phyloP scores from a whole-genome alignment of 2,329 filamentous ascomycete genomes.

The Trichoderma koningiopsis region DNA sequence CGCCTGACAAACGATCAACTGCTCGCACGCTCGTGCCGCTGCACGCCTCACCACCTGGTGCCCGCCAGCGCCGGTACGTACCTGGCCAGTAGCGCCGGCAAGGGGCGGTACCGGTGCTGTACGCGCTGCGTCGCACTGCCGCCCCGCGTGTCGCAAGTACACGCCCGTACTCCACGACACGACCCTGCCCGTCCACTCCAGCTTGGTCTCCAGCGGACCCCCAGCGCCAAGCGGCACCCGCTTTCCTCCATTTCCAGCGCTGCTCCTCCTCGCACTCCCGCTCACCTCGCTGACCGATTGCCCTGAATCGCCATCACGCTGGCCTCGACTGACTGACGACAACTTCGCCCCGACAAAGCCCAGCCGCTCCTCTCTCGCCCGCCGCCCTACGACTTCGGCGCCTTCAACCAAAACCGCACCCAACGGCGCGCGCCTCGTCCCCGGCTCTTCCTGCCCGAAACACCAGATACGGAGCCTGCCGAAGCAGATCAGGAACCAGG shows the following conservation, averaged over 20 bases:
- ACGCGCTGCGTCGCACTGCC: background rate
- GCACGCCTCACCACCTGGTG: background rate
- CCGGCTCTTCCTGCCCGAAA: conserved; percentile 12
- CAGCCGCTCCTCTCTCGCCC: conserved; percentile 1
- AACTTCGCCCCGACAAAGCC: background rate
- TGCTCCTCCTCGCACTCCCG: conserved; percentile 24
- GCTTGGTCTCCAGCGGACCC: background rate
- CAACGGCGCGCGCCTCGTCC: background rate
- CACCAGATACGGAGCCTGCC: conserved; percentile 12
- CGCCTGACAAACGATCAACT: background rate
- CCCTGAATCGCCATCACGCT: conserved; percentile 10
- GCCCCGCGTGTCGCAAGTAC: background rate
- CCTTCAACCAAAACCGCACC: background rate
- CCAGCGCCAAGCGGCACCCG: conserved; percentile 16
- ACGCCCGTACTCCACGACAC: background rate
- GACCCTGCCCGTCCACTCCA: background rate
- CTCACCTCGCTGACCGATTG: conserved; percentile 27
- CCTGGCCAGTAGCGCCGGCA: background rate
- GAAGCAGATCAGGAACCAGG: conserved; percentile 24
- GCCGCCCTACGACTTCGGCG: conserved; percentile 1
- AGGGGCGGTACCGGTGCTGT: background rate
- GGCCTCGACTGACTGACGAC: conserved; percentile 11
- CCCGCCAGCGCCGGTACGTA: background rate
- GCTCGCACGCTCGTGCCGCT: background rate
- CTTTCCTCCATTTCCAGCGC: conserved; percentile 15